Percentiles rank a stretch among this genome's conserved stretches.
Conservation (phyloP, 257 asterid species). For the Salvia hispanica region DNA sequence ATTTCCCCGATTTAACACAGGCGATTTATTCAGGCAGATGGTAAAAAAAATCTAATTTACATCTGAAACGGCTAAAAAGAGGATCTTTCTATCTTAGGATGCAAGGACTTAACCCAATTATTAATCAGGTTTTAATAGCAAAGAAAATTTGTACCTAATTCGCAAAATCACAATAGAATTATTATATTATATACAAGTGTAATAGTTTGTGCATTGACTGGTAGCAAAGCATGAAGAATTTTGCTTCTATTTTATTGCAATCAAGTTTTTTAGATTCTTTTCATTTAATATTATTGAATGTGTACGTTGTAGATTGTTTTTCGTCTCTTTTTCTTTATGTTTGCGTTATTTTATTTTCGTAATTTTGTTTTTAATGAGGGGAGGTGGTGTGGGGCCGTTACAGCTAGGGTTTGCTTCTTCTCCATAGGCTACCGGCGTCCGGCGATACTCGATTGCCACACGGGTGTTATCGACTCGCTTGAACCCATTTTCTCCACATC, state of each 20-base stretch:
- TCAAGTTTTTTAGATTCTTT: conserved; percentile 21
- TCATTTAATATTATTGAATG: neutral
- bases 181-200: neutral
- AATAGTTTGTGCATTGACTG: conserved; percentile 15
- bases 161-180: neutral
- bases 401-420: conserved; percentile 33
- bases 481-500: conserved; percentile 3
- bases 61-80: conserved; percentile 28
- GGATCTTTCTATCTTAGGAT: neutral
- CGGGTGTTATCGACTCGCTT: conserved; percentile 28
- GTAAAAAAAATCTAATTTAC: conserved; percentile 25
- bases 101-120: neutral
- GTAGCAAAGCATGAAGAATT: conserved; percentile 35
- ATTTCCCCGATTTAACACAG: conserved; percentile 7
- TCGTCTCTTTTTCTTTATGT: neutral
- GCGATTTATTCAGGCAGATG: conserved; percentile 1
- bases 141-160: neutral
- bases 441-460: conserved; percentile 31
- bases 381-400: conserved; percentile 37
- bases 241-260: conserved; percentile 26
- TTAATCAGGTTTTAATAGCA: conserved; percentile 16
- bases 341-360: neutral
- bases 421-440: conserved; percentile 26
- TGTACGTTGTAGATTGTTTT: neutral
- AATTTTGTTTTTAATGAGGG: conserved; percentile 1